Percentiles rank a stretch among this genome's conserved stretches.
These are phyloP conservation scores for Boletus reticuloceps DNA, from an alignment of 768 basidiomycete species.

Conservation along the genomic window DNA sequence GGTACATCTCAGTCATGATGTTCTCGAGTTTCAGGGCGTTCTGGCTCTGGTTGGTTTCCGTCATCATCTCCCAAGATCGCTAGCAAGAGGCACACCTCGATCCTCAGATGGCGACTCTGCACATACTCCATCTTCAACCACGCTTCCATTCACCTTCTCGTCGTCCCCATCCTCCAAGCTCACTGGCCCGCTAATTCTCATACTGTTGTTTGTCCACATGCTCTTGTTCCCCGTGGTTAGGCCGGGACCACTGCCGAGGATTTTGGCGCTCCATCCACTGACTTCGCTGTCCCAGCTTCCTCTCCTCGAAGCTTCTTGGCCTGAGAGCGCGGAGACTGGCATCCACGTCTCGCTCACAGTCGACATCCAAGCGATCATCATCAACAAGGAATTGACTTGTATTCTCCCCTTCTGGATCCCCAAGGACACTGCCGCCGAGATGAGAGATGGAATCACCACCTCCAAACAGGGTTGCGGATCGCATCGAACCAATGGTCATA, in stretches of 20 bases:
- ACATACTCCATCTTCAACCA: slow-evolving; percentile 12
- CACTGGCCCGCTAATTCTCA: slow-evolving; percentile 52
- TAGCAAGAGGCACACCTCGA: slow-evolving; percentile 3
- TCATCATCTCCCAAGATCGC: slow-evolving; percentile 5
- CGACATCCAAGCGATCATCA: slow-evolving; percentile 55
- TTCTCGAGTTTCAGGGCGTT: slow-evolving; percentile 2
- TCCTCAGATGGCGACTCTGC: slow-evolving; percentile 7
- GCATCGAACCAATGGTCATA: slow-evolving; percentile 41
- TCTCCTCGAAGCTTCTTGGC: slow-evolving; percentile 78
- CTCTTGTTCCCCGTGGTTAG: slow-evolving; percentile 53
- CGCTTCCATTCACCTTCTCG: slow-evolving; percentile 27
- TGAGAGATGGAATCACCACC: slow-evolving; percentile 67
- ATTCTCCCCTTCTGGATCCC: slow-evolving; percentile 56
- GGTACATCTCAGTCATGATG: slow-evolving; percentile 18
- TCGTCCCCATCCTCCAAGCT: slow-evolving; percentile 44
- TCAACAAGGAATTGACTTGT: slow-evolving; percentile 68
- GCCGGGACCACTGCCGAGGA: slow-evolving; percentile 46
- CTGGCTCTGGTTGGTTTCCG: slow-evolving; percentile 2
- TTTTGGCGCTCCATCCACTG: slow-evolving; percentile 81
- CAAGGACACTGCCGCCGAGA: slow-evolving; percentile 57
- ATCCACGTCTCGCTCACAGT: slow-evolving; percentile 63
- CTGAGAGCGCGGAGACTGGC: slow-evolving; percentile 89
- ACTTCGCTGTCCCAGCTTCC: slow-evolving; percentile 92
- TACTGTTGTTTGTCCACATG: slow-evolving; percentile 58
- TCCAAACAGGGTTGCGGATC: slow-evolving; percentile 47